These are phyloP conservation scores for Carallia pectinifolia DNA, from an alignment of 345 rosid species.

Conservation along the genomic window DNA sequence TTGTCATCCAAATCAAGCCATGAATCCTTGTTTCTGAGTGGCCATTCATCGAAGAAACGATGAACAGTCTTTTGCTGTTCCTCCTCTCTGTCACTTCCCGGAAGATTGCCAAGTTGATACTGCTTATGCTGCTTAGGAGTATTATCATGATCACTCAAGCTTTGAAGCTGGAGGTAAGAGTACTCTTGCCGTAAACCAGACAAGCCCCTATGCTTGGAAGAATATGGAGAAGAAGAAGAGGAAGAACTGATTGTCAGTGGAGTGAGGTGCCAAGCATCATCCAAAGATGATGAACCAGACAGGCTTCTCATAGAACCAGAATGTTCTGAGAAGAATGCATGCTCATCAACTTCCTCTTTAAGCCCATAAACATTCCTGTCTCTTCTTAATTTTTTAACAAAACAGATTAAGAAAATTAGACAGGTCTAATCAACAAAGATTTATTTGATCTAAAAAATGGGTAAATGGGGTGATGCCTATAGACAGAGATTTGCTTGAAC, in stretches of 20 bases:
- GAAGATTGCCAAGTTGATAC: conserved; percentile 30
- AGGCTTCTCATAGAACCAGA: conserved; percentile 57
- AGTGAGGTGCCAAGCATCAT: conserved; percentile 66
- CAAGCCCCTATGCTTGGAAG: conserved; percentile 45
- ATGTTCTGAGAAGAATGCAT: conserved; percentile 68
- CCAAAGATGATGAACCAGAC: conserved; percentile 53
- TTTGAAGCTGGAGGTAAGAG: conserved; percentile 62
- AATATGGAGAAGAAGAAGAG: conserved; percentile 32
- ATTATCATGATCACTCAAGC: conserved; percentile 22
- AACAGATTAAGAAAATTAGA: background rate
- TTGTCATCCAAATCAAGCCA: conserved; percentile 65
- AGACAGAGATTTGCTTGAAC: no score
- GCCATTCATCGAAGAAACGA: conserved; percentile 88
- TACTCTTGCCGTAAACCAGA: conserved; percentile 42
- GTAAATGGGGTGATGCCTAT: no score
- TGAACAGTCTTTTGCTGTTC: conserved; percentile 67
- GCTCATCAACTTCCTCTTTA: conserved; percentile 59
- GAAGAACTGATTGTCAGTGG: conserved; percentile 61
- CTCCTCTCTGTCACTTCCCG: conserved; percentile 47
- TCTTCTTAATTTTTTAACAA: conserved; percentile 28
- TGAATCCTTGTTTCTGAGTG: conserved; percentile 53
- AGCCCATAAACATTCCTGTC: conserved; percentile 50
- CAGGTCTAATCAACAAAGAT: background rate
- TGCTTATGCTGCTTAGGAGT: conserved; percentile 31
- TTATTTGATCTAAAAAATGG: no score